Evolutionary conservation across 148 eudicot species (phyloP).

Genomic region (Vaccinium corymbosum): DNA sequence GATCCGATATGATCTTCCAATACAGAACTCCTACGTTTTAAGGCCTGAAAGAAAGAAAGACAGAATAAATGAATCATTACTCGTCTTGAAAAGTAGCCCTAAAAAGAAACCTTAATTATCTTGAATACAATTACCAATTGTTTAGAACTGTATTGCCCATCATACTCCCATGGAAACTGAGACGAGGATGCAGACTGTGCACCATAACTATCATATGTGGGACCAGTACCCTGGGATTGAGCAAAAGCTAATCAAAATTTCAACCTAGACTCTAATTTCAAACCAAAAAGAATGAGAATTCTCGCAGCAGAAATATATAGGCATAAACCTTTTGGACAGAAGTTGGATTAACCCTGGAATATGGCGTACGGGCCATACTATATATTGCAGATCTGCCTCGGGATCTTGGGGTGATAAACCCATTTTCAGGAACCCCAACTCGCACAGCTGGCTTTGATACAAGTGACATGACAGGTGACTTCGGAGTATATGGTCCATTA

Average conservation of each 20-base stretch:
- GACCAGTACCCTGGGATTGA: constrained; percentile 37
- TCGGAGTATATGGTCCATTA: constrained; percentile 28
- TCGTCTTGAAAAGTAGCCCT: neutral
- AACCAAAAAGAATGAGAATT: neutral
- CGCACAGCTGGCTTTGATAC: constrained; percentile 33
- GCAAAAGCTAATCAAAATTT: constrained; percentile 1
- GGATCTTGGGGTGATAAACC: constrained; percentile 59
- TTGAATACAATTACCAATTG: constrained; percentile 31
- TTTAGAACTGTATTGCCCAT: constrained; percentile 33
- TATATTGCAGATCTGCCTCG: constrained; percentile 86
- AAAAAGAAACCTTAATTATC: constrained; percentile 10
- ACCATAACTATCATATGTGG: constrained; percentile 22
- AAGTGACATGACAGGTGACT: constrained; percentile 36
- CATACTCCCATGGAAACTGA: constrained; percentile 36
- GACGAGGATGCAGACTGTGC: constrained; percentile 31
- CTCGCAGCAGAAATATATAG: neutral
- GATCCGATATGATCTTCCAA: constrained; percentile 78
- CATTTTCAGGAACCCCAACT: constrained; percentile 44
- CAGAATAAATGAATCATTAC: neutral
- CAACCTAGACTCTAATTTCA: neutral
- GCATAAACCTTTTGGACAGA: constrained; percentile 38
- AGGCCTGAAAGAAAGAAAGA: constrained; percentile 39
- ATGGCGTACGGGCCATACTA: constrained; percentile 88
- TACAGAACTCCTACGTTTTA: constrained; percentile 75
- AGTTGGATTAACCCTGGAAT: constrained; percentile 50